Conservation (phyloP, 2,329 filamentous ascomycete genomes). For the Colletotrichum nymphaeae region DNA sequence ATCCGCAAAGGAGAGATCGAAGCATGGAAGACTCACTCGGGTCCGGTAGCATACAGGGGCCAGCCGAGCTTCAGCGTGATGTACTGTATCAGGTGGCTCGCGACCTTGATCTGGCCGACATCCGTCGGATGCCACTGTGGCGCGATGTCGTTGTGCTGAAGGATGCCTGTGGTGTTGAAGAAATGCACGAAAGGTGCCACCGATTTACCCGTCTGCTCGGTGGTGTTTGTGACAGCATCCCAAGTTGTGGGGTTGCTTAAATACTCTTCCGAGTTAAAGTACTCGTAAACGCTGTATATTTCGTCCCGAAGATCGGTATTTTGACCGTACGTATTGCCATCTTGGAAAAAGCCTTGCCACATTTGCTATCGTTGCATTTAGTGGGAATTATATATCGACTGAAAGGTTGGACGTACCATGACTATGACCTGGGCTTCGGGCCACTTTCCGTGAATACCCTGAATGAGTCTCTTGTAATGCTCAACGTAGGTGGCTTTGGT, state of each 20-base stretch:
- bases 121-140: conserved; percentile 71
- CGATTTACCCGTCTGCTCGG: conserved; percentile 43
- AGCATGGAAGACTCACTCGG: conserved; percentile 57
- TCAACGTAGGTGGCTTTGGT: conserved; percentile 51
- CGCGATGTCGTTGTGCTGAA: conserved; percentile 71
- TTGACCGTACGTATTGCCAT: conserved; percentile 62
- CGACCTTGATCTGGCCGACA: conserved; percentile 70
- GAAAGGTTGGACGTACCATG: conserved; percentile 48
- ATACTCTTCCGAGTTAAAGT: conserved; percentile 61
- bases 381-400: not conserved
- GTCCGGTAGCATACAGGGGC: conserved; percentile 64
- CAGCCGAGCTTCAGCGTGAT: conserved; percentile 67
- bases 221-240: conserved; percentile 52
- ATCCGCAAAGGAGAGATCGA: conserved; percentile 33
- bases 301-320: conserved; percentile 60
- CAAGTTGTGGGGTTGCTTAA: conserved; percentile 52
- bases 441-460: conserved; percentile 59
- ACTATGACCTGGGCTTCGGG: conserved; percentile 57
- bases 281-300: conserved; percentile 61
- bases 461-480: conserved; percentile 55
- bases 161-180: conserved; percentile 70
- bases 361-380: conserved; percentile 52
- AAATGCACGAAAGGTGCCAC: conserved; percentile 66
- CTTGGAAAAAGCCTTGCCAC: conserved; percentile 64
- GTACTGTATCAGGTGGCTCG: conserved; percentile 69